Conservation (phyloP, 164 flowering plant genomes). For the Paratinospora sagittata region DNA sequence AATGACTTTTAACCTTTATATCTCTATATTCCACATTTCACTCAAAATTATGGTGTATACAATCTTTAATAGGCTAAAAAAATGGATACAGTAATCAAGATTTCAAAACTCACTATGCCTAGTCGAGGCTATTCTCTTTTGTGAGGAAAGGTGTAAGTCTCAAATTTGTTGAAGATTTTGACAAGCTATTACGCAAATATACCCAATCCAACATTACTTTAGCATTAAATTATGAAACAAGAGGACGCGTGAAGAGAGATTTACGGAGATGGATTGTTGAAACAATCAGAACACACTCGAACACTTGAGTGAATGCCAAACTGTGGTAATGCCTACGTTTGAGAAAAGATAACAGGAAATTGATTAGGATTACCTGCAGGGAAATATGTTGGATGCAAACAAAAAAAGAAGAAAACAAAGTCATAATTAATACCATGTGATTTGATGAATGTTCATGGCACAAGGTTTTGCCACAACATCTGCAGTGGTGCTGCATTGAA, state of each 20-base stretch:
- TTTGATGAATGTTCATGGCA: slow-evolving; percentile 36
- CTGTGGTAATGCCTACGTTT: slow-evolving; percentile 29
- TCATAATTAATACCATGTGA: slow-evolving; percentile 23
- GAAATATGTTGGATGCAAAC: neutral
- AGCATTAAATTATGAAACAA: neutral
- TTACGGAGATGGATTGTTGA: slow-evolving; percentile 28
- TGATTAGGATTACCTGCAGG: neutral
- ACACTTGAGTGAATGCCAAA: slow-evolving; percentile 30
- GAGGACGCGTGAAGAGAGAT: neutral
- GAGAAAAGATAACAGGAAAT: neutral
- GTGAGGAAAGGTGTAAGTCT: no score
- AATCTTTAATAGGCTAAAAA: no score
- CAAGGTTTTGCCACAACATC: slow-evolving; percentile 35
- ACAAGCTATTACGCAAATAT: neutral
- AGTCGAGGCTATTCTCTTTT: no score
- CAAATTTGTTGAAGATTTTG: neutral
- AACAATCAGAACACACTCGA: slow-evolving; percentile 33
- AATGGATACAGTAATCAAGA: no score
- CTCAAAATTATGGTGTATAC: no score
- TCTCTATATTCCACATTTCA: no score
- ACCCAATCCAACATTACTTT: neutral
- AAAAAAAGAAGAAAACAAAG: neutral
- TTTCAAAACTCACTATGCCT: no score
- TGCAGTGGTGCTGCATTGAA: slow-evolving; percentile 33
- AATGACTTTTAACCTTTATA: neutral